Percentiles rank a stretch among this genome's conserved stretches.
Evolutionary conservation across 371 early-diverging fungal genomes (phyloP).

Genomic region (Dinochytrium kinnereticum): DNA sequence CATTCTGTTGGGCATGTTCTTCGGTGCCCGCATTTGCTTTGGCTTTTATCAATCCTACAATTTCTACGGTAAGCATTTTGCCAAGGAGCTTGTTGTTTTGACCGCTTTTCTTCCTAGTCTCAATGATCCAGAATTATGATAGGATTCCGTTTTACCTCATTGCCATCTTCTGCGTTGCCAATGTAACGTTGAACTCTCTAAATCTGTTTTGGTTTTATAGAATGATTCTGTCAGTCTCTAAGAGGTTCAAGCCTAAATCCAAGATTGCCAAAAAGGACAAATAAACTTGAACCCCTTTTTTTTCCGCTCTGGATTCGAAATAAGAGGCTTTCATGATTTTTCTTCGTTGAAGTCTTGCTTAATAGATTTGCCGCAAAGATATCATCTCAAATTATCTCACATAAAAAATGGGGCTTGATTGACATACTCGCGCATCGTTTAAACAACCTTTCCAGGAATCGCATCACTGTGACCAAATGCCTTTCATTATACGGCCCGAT

Average conservation of each 20-base stretch:
- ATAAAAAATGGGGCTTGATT: too few species aligned
- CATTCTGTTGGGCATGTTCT: constrained; percentile 72
- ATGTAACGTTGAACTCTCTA: constrained; percentile 67
- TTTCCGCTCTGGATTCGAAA: too few species aligned
- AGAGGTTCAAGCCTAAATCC: constrained; percentile 33
- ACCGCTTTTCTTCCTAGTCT: constrained; percentile 19
- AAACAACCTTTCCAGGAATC: too few species aligned
- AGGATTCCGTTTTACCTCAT: constrained; percentile 59
- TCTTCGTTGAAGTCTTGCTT: too few species aligned
- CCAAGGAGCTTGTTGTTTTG: neutral
- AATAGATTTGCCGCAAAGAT: too few species aligned
- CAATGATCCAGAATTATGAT: constrained; percentile 36
- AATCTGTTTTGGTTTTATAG: constrained; percentile 82
- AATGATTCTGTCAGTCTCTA: constrained; percentile 62
- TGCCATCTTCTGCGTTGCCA: constrained; percentile 67
- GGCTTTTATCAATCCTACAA: constrained; percentile 75
- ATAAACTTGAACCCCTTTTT: neutral
- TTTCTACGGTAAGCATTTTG: constrained; percentile 61
- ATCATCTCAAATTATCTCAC: too few species aligned
- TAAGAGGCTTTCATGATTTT: too few species aligned
- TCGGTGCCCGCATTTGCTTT: constrained; percentile 77
- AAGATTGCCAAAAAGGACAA: constrained; percentile 3
- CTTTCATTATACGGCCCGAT: too few species aligned
- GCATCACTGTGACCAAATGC: too few species aligned
- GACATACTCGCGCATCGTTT: too few species aligned